Evolutionary conservation across 2,329 filamentous ascomycete species (phyloP).

Genomic region (Diaporthe sp.): DNA sequence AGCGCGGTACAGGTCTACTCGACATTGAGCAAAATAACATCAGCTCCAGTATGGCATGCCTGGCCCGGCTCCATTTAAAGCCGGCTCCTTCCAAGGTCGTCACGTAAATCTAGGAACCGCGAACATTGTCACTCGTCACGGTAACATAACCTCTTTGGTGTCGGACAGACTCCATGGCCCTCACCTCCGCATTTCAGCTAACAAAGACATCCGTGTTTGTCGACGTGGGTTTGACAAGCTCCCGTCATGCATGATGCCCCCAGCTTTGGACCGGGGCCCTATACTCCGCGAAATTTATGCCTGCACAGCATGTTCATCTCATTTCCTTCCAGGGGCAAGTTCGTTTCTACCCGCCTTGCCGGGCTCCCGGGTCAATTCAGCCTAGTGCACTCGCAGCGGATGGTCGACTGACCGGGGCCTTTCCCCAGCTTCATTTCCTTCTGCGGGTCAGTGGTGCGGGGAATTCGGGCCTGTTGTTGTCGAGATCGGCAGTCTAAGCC

Average conservation of each 20-base stretch:
- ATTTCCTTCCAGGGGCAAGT: not conserved
- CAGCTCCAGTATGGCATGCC: too few species aligned
- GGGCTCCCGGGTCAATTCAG: slow-evolving; percentile 6
- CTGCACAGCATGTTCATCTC: not conserved
- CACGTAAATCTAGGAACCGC: not conserved
- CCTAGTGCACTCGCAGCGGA: not conserved
- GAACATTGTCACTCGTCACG: not conserved
- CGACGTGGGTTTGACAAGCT: not conserved
- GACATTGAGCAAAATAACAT: too few species aligned
- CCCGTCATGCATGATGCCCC: not conserved
- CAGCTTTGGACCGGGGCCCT: not conserved
- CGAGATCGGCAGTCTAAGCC: not conserved
- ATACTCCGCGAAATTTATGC: not conserved
- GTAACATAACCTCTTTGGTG: not conserved
- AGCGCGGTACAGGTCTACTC: too few species aligned
- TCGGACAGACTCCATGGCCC: not conserved
- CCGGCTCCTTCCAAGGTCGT: not conserved
- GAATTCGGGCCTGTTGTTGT: slow-evolving; percentile 12
- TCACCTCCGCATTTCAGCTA: not conserved
- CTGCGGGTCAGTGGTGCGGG: slow-evolving; percentile 27
- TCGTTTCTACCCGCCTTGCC: not conserved
- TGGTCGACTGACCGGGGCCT: slow-evolving; percentile 1
- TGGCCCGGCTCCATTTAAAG: too few species aligned
- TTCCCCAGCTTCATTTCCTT: slow-evolving; percentile 18
- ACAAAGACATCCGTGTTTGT: not conserved